phyloP scores from a whole-genome alignment of 2,329 filamentous ascomycete genomes.

The Septoria linicola region DNA sequence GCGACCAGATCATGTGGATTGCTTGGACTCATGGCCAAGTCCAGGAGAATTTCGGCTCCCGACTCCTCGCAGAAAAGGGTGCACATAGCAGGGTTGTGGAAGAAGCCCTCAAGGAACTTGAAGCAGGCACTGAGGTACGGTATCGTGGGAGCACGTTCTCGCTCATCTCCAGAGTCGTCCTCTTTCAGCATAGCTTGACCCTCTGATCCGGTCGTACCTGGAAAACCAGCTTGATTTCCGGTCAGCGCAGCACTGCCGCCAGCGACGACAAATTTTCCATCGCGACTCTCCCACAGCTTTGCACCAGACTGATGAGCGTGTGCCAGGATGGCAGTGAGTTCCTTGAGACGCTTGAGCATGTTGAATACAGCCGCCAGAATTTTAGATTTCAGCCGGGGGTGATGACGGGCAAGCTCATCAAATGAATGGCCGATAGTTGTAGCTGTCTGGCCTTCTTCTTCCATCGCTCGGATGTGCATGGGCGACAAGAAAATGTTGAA shows the following conservation, averaged over 20 bases:
- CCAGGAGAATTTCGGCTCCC: slow-evolving; percentile 78
- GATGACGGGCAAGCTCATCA: slow-evolving; percentile 91
- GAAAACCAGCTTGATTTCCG: slow-evolving; percentile 7
- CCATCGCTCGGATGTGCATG: slow-evolving; percentile 80
- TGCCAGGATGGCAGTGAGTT: slow-evolving; percentile 70
- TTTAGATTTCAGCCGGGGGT: slow-evolving; percentile 74
- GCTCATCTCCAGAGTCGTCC: slow-evolving; percentile 43
- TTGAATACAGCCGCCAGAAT: slow-evolving; percentile 84
- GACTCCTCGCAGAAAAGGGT: slow-evolving; percentile 72
- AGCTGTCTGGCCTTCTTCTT: slow-evolving; percentile 65
- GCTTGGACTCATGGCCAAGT: slow-evolving; percentile 78
- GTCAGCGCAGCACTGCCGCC: slow-evolving; percentile 38
- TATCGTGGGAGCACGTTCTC: slow-evolving; percentile 28
- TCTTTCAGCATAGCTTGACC: not conserved
- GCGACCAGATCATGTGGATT: slow-evolving; percentile 72
- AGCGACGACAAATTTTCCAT: slow-evolving; percentile 46
- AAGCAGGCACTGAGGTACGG: slow-evolving; percentile 71
- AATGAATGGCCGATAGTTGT: slow-evolving; percentile 77
- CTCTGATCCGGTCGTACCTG: not conserved
- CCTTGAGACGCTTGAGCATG: slow-evolving; percentile 80
- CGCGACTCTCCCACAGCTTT: slow-evolving; percentile 62
- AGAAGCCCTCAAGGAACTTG: slow-evolving; percentile 75
- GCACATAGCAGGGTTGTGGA: slow-evolving; percentile 72
- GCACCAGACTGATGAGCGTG: slow-evolving; percentile 70
- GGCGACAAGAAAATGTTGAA: slow-evolving; percentile 97